Conservation (phyloP, 1,139 yeast genomes). For the Saccharomycopsis hybrid region DNA sequence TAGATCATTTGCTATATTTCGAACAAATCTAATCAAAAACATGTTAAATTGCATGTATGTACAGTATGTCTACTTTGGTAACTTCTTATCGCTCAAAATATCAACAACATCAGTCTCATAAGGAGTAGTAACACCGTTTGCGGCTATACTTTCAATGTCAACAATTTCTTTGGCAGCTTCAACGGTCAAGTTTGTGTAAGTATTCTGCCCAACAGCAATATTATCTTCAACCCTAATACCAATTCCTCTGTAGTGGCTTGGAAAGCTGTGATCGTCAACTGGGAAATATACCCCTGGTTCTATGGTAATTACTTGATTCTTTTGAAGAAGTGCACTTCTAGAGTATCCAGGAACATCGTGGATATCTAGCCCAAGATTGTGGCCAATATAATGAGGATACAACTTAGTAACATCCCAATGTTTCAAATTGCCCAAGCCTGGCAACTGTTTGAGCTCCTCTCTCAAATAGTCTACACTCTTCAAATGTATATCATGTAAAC, state of each 20-base stretch:
- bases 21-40: too few relatives aligned
- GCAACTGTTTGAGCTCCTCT: constrained; percentile 52
- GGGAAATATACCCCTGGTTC: constrained; percentile 97
- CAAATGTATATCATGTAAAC: constrained; percentile 74
- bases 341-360: constrained; percentile 73
- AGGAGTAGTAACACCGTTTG: constrained; percentile 48
- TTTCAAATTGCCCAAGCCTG: constrained; percentile 55
- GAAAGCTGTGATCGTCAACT: constrained; percentile 51
- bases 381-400: constrained; percentile 95
- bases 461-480: constrained; percentile 53
- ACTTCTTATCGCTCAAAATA: constrained; percentile 28
- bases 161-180: constrained; percentile 80
- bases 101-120: constrained; percentile 46
- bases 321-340: constrained; percentile 41
- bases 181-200: constrained; percentile 59
- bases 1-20: too few relatives aligned
- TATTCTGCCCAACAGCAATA: constrained; percentile 61
- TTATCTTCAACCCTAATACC: constrained; percentile 97
- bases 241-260: constrained; percentile 75
- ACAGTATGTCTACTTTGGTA: too few relatives aligned
- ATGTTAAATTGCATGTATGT: too few relatives aligned
- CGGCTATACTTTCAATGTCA: constrained; percentile 66
- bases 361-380: constrained; percentile 87
- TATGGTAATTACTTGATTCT: constrained; percentile 78
- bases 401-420: constrained; percentile 50